Base-by-base conservation (phyloP, 23 red algal genomes). In the Gracilaria domingensis region DNA sequence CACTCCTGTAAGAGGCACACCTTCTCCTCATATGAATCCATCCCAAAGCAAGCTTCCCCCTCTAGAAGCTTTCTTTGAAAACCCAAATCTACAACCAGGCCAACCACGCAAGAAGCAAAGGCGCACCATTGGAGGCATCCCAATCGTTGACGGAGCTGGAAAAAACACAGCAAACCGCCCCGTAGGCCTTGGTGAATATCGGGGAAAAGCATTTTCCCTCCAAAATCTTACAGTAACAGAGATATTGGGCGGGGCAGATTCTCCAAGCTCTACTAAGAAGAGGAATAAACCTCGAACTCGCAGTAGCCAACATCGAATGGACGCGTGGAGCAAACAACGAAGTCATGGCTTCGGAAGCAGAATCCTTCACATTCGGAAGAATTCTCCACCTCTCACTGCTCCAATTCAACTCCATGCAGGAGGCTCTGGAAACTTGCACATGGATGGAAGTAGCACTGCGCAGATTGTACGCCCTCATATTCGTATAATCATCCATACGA, bases 171-270 rank as follows among this genome's bases (percentile, higher is more conserved):
- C 67, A n/a, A 73, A 73, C 35, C 33, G 67, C 1, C 67, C 67
- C 1, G 4, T 18, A 2, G 44, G 44, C 24, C 67, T 73, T 1
- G 67, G 67, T 11, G 0, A 37, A 0, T 42, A 73, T 16, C 38
- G 36, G 67, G 67, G 38, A 42, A 73, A 73, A 73, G 67, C 1
- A 3, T 42, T 30, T 2, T 67, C 67, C 67, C 67, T 73, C 67
- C 67, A 17, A 42, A 73, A 2, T 1, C 67, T 73, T 44, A 73
- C 35, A 8, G 67, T 73, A 5, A 44, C 33, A 1, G 67, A 73
- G 38, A 2, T 73, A 4, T 24, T 73, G 67, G 67, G 35, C 35
- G 67, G 34, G 67, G 4, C 30, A 24, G 17, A 67, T 67, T 1
- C 24, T 73, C 3, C 67, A 42, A 40, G 1, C 67, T 7, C 67